Base-by-base conservation (phyloP, 345 rosid genomes). In the Citrus inodora region DNA sequence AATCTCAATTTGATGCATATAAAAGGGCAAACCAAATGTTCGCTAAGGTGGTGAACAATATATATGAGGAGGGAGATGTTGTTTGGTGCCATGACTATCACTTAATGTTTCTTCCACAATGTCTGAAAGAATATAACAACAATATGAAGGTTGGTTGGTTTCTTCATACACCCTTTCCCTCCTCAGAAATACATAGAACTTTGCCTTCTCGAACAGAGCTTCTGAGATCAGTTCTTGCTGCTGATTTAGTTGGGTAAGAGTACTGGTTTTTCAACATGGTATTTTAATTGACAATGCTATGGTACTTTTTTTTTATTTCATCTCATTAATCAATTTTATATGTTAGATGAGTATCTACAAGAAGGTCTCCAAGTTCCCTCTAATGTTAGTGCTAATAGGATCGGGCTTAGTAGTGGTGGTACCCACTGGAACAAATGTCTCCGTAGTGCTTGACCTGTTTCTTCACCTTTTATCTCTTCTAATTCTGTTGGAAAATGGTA, bases 41-140 rank as follows among this genome's bases (percentile, higher is more conserved):
- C 84, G 92, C 92, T 71, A 79, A 89, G 75, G 92, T 89, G 53
- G 89, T 87, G 40, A 68, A 86, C 51, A 69, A 80, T 56, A 80
- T 84, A 73, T 87, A 89, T 30, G 83, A 83, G 75, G 92, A 89
- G 65, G 92, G 90, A 19, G 92, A 89, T 81, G 87, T 89, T 75
- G 92, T 89, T 78, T 89, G 92, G 92, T 89, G 90, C 69, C 92
- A 89, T 79, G 92, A 89, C 83, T 87, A 89, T 81, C 86, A 83
- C 77, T 82, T 85, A 58, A 88, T 88, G 91, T 88, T 86, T 83
- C 91, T 88, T 68, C 89, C 91, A 35, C 79, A 80, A 79, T 88
- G 87, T 72, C 79, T 88, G 42, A 88, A 88, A 80, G 83, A 85
- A 24, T 59, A 72, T 74, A 86, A 88, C 73, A 76, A 67, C 46